Base-by-base conservation (phyloP, 176 grass and related monocot species). In the Cenchrus purpureus region DNA sequence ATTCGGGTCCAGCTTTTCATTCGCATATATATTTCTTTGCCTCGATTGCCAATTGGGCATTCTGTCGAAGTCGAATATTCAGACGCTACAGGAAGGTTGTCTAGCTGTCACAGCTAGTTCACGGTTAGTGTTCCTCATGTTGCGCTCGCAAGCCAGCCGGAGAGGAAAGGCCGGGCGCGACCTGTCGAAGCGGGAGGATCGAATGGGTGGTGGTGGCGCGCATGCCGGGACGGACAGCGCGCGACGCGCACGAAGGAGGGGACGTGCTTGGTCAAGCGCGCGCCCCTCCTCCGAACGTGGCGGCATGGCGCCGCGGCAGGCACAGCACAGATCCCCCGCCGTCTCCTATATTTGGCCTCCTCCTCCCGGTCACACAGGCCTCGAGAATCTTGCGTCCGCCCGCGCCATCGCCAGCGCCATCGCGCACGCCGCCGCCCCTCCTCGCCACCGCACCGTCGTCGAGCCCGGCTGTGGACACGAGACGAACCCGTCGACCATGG, bases 261-360 rank as follows among this genome's bases (percentile, higher is more conserved):
- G 72, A 86, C 83, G 79, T 73, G 68, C 79, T 74, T 90, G 89
- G 84, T 83, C 88, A 86, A 79, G 13, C 46, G 65, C 13, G 50
- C 53, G 37, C 70, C 49, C 54, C n/a, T 81, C 73, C 71, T 50
- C 79, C 74, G 3, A 83, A 79, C 52, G 52, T 65, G 65, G 72
- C 71, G 84, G 80, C 74, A 78, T 73, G 67, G 60, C 73, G 58
- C 32, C 88, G 77, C 44, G 71, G 12, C 72, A 83, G 40, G 87
- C 67, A 78, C 56, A 44, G 87, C 67, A 78, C 56, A 44, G 45
- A 49, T 6, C 70, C 51, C 62, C 16, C 45, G 45, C 45, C 37
- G 31, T 8, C 9, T 52, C 80, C 80, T 90, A 90, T 87, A 87
- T 90, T 83, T 87, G 0, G 52, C 75, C 75, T 22, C 10, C 52